Evolutionary conservation across 169 alveolate species (phyloP), one percentile per base, ranked within the genome.

Genomic region (Miamiensis avidus): DNA sequence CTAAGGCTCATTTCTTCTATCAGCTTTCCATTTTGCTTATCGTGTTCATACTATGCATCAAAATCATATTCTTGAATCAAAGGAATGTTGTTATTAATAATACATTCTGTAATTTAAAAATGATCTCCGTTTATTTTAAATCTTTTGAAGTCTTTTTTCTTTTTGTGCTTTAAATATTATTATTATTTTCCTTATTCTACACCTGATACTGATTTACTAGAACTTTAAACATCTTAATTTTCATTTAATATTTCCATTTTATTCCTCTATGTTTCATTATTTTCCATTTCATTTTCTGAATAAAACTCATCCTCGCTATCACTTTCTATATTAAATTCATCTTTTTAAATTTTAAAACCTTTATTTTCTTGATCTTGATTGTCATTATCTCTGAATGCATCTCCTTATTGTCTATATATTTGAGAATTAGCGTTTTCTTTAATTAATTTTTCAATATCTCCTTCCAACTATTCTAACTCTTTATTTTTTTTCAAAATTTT

Each of bases 21-120:
- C 20, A 49, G 4, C 20, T 49, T 11, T 11, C 20, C 20, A 20
- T 49, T 49, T 49, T 49, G 87, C 27, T 92, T 88, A 20, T 99
- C 98, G 77, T 95, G 90, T 73, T 91, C 93, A 49, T 92, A 83
- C 88, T 99, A 99, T 82, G 96, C 95, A 76, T 98, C 90, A 84
- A 98, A 99, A 88, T 98, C 99, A 93, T 98, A 99, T 92, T 99
- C 99, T 95, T 98, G 98, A 78, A 98, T 93, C 86, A 99, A 90
- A 25, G 99, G 99, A 33, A 98, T 94, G 73, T 91, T 89, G 0
- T 77, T 32, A 1, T 81, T 75, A 20, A 86, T 86, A 11, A 86
- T 69, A 31, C 84, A 29, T 32, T 78, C 88, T 49, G 85, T 83
- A 26, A 82, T 82, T 34, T 82, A 85, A 82, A 87, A 82, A 76